These are phyloP conservation scores for Xylaria arbuscula DNA, from an alignment of 2,329 filamentous ascomycete species.

Conservation along the genomic window DNA sequence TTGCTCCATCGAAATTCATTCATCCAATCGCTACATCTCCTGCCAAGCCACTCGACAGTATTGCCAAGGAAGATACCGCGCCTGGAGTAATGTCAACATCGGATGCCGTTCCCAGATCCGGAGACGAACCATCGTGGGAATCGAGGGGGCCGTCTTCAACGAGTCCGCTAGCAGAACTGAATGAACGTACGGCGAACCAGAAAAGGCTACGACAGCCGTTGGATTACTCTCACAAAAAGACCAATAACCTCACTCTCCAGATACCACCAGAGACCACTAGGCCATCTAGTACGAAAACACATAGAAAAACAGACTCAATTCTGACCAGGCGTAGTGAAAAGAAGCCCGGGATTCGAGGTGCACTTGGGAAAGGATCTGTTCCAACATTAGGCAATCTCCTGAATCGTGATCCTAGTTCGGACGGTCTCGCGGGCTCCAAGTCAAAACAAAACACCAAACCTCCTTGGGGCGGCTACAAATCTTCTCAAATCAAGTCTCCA, in stretches of 20 bases:
- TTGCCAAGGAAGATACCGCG: constrained; percentile 14
- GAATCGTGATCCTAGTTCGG: constrained; percentile 58
- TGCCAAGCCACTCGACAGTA: constrained; percentile 30
- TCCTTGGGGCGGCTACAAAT: constrained; percentile 45
- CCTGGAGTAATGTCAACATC: constrained; percentile 35
- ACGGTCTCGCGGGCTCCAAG: constrained; percentile 42
- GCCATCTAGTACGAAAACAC: constrained; percentile 47
- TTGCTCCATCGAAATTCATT: constrained; percentile 44
- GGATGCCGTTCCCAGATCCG: constrained; percentile 32
- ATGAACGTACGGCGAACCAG: constrained; percentile 58
- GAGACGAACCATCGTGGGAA: constrained; percentile 40
- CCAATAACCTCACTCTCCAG: constrained; percentile 42
- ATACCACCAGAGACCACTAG: constrained; percentile 43
- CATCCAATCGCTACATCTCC: constrained; percentile 40
- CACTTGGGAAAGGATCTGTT: constrained; percentile 61
- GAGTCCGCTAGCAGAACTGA: constrained; percentile 41
- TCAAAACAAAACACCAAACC: constrained; percentile 40
- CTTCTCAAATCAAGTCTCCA: constrained; percentile 40
- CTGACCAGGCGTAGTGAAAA: constrained; percentile 54
- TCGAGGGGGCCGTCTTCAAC: constrained; percentile 43
- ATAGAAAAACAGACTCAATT: constrained; percentile 48
- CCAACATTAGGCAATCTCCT: constrained; percentile 61
- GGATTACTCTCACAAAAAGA: constrained; percentile 34
- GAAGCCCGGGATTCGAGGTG: constrained; percentile 61
- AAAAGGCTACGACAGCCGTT: constrained; percentile 58